These are phyloP conservation scores for Sphagnum contortum DNA, from an alignment of 225 moss, liverwort and hornwort species.

Conservation along the genomic window DNA sequence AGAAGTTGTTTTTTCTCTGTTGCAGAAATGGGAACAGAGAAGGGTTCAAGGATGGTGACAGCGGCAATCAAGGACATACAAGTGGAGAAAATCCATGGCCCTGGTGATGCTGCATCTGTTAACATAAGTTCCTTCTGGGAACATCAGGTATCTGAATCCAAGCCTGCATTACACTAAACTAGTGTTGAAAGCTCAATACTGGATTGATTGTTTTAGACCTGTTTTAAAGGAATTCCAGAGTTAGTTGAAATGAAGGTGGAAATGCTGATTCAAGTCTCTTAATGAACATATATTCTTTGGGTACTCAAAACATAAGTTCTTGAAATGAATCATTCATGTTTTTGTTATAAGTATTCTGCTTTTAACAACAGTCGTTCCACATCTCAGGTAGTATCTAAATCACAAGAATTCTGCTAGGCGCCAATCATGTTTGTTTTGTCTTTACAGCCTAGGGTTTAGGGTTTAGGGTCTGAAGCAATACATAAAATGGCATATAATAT, in stretches of 20 bases:
- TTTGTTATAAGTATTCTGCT: too few species aligned
- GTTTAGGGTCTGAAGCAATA: too few species aligned
- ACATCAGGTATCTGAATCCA: constrained; percentile 28
- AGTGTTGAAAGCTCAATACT: background rate
- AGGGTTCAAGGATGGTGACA: constrained; percentile 17
- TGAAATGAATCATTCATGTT: background rate
- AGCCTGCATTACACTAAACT: background rate
- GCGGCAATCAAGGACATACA: constrained; percentile 52
- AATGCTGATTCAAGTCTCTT: background rate
- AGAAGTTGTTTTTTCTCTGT: too few species aligned
- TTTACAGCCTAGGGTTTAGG: too few species aligned
- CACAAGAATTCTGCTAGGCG: too few species aligned
- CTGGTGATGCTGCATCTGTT: constrained; percentile 21
- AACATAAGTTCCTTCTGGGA: constrained; percentile 50
- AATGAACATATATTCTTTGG: background rate
- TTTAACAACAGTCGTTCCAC: too few species aligned
- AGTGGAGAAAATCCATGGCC: constrained; percentile 54
- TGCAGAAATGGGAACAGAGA: constrained; percentile 16
- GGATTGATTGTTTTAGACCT: background rate
- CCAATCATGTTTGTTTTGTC: too few species aligned
- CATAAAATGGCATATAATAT: too few species aligned
- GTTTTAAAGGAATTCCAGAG: background rate
- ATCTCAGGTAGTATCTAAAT: too few species aligned
- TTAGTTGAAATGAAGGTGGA: background rate
- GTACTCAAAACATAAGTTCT: background rate